Base-by-base conservation (phyloP, 1,284 basidiomycete genomes). In the Cutaneotrichosporon mucoides region DNA sequence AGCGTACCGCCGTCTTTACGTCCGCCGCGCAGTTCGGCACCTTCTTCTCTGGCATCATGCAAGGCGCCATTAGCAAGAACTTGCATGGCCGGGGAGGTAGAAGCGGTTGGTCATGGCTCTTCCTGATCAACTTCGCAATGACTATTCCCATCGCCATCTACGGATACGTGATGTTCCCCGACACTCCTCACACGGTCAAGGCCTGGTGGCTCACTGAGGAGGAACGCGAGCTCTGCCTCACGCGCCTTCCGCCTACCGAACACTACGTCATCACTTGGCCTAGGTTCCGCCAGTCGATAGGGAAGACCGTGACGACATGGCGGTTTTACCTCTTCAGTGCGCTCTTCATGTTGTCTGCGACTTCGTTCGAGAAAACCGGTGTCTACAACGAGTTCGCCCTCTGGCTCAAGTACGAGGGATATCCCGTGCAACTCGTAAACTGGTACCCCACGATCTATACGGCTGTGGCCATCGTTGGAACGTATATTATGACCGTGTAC, bases 161-260 rank as follows among this genome's bases (percentile, higher is more conserved):
- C 62, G 75, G 75, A 13, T 75, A 70, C 61, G 8, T 71, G 45
- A 72, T 72, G 65, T 76, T 76, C 68, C 75, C 73, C 13, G 75
- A 70, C 53, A 65, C 68, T 0, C 73, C 73, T 5, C 64, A 68
- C 54, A 70, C 68, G 7, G 65, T 66, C 53, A 72, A 69, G 49
- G 66, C 73, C 2, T 74, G 67, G 57, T 76, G 72, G 72, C 57
- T 76, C 1, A 66, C 67, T 2, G 66, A 71, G 50, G 69, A 69
- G 37, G 73, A 76, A 51, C 59, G 69, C 16, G 51, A 62, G 13
- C 53, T 76, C 48, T 73, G 68, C 45, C 42, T 68, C 24, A 15
- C 38, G 1, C 66, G 73, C 10, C 61, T 75, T 1, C 69, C 68
- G 0, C 61, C 61, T 6, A 49, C 47, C 3, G 65, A 68, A 15